Evolutionary conservation across 208 protist genomes (phyloP), one percentile per base, ranked within the genome.

Genomic region (Wallacemonas collosoma): DNA sequence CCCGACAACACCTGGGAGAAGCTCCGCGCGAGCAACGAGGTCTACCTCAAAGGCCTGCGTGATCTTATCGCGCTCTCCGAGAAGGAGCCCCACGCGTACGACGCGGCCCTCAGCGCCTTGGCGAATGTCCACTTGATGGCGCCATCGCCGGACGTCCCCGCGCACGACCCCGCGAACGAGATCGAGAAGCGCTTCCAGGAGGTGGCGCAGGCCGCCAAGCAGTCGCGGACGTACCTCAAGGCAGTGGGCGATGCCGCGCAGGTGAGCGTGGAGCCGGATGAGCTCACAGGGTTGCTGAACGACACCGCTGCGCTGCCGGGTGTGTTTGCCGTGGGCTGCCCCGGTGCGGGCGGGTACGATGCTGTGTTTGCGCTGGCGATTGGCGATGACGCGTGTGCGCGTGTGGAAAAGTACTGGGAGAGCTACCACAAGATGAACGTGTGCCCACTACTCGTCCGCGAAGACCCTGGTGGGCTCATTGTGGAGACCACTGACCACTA

Each of bases 281-380:
- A 90, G 73, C 84, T 98, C 61, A 97, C 77, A 1, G 62, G 68
- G 43, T 67, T 98, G 39, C 81, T 98, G 1, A 74, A 99, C 68
- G 80, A 77, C 14, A 98, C 95, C 12, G 83, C 84, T 12, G 77
- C 75, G 1, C 77, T 98, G 67, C 79, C 88, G 3, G 96, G 96
- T 55, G 93, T 98, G 56, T 89, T 98, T 67, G 93, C 92, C 4
- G 95, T 94, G 12, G 97, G 96, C 60, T 97, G 94, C 66, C 95
- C 97, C 35, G 97, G 97, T 39, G 95, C 95, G 8, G 97, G 97
- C 63, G 97, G 97, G 43, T 98, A 95, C 78, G 97, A 98, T 64
- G 95, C 97, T 39, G 82, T 98, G 12, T 98, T 96, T 81, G 94
- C 91, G 38, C 73, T 98, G 1, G 86, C 87, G n/a, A 51, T 97